phyloP scores from a whole-genome alignment of 2,329 filamentous ascomycete genomes.

The Aspergillus sp. region DNA sequence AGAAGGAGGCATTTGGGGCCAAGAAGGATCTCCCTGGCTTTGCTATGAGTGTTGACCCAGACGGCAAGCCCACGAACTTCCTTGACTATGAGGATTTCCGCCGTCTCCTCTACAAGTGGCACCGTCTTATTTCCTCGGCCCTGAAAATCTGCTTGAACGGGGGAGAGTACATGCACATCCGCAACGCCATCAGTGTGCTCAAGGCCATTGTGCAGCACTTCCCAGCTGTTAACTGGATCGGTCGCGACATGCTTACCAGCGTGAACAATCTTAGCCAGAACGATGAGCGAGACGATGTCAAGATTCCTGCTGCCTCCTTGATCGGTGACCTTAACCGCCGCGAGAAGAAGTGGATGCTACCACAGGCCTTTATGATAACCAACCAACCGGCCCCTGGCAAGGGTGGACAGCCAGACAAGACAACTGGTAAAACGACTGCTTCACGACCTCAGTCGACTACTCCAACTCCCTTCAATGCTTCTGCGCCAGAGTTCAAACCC shows the following conservation, averaged over 20 bases:
- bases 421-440: conserved; percentile 32
- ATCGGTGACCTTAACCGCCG: conserved; percentile 54
- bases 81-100: conserved; percentile 87
- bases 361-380: conserved; percentile 51
- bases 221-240: conserved; percentile 89
- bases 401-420: conserved; percentile 26
- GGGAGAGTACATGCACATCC: conserved; percentile 95
- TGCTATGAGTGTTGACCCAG: conserved; percentile 70
- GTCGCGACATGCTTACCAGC: conserved; percentile 51
- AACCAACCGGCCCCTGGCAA: conserved; percentile 27
- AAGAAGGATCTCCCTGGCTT: conserved; percentile 76
- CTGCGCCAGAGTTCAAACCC: conserved; percentile 48
- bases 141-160: conserved; percentile 80
- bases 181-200: conserved; percentile 89
- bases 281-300: conserved; percentile 54
- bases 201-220: conserved; percentile 81
- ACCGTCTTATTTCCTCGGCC: conserved; percentile 77
- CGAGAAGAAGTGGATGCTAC: conserved; percentile 55
- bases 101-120: conserved; percentile 86
- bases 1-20: conserved; percentile 76
- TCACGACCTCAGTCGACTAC: conserved; percentile 36
- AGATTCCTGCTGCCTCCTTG: conserved; percentile 54
- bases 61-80: conserved; percentile 71
- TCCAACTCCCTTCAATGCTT: conserved; percentile 45
- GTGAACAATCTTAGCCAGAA: conserved; percentile 50